Base-by-base conservation (phyloP, 257 asterid species). In the Eustoma russellianum region DNA sequence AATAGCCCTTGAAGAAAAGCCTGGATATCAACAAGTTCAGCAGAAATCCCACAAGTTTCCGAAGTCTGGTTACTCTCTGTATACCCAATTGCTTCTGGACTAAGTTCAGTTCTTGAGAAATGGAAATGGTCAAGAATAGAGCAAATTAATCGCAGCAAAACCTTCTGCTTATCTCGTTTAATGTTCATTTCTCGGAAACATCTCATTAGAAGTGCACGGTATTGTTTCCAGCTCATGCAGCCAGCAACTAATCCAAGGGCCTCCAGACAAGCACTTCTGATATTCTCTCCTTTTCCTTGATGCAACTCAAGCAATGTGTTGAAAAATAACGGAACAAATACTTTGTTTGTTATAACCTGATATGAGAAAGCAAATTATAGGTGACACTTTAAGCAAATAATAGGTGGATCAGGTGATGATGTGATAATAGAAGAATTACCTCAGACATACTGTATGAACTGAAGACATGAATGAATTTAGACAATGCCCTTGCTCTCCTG, bases 261-360 rank as follows among this genome's bases (percentile, higher is more conserved):
- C 57, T 83, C 93, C 60, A 87, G 34, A 64, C 95, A 91, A 15
- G 90, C 88, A 62, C 77, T 74, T 73, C 82, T 81, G 54, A 87
- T 76, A 74, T 91, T 79, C 68, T 91, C 98, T 56, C 83, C 96
- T 69, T 87, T 91, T 46, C 98, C 96, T 62, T 70, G 71, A 72
- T 80, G 86, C 17, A 77, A 69, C 34, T 74, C 84, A 64, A 78
- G 81, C 55, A 91, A 68, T 82, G 87, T 81, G 70, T 74, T 82
- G 67, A 84, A 87, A 61, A 91, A 77, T 41, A 91, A 78, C 16
- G 97, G 97, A 57, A 85, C 72, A 65, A 87, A 72, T 28, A 91
- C 95, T 71, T 75, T 70, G 46, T 74, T 73, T 64, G 88, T 75
- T 72, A 91, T 61, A 65, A 62, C 82, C 97, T 90, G 76, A 59